Percentiles rank a stretch among this genome's conserved stretches.
These are phyloP conservation scores for Jatropha curcas DNA, from an alignment of 345 rosid genomes.

Conservation along the genomic window DNA sequence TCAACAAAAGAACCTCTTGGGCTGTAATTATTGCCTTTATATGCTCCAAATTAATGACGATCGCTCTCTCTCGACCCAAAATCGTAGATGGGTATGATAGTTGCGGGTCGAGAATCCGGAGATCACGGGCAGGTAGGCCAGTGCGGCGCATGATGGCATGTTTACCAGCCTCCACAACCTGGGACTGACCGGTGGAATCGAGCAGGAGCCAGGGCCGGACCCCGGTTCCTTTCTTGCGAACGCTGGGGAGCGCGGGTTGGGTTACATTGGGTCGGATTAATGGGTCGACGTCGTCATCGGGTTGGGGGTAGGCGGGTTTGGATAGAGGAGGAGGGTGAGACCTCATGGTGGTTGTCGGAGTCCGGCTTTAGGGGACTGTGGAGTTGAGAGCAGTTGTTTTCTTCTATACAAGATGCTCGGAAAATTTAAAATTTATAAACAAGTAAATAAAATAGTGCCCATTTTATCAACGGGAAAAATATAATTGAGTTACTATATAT, in stretches of 20 bases:
- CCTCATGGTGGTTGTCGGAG: constrained; percentile 16
- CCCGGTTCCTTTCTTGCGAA: constrained; percentile 65
- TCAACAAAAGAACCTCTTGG: constrained; percentile 76
- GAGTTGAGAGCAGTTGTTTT: neutral
- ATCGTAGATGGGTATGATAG: constrained; percentile 88
- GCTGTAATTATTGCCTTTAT: constrained; percentile 92
- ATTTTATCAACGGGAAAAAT: no score
- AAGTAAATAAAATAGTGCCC: no score
- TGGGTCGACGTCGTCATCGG: constrained; percentile 17
- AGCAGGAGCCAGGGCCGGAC: constrained; percentile 72
- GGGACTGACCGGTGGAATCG: constrained; percentile 54
- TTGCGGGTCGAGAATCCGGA: constrained; percentile 85
- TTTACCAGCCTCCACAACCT: constrained; percentile 67
- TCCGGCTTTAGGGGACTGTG: neutral
- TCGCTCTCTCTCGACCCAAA: constrained; percentile 85
- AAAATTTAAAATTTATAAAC: no score
- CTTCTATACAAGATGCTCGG: no score
- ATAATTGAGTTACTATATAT: no score
- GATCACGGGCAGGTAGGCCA: constrained; percentile 87
- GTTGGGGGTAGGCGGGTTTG: constrained; percentile 1
- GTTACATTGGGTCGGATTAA: constrained; percentile 10
- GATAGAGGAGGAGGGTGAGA: constrained; percentile 4
- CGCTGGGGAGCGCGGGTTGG: constrained; percentile 6
- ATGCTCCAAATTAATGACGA: constrained; percentile 89
- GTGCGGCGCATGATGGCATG: constrained; percentile 92